Evolutionary conservation across 495 filamentous ascomycete genomes (phyloP).

Genomic region (Podospora conica): DNA sequence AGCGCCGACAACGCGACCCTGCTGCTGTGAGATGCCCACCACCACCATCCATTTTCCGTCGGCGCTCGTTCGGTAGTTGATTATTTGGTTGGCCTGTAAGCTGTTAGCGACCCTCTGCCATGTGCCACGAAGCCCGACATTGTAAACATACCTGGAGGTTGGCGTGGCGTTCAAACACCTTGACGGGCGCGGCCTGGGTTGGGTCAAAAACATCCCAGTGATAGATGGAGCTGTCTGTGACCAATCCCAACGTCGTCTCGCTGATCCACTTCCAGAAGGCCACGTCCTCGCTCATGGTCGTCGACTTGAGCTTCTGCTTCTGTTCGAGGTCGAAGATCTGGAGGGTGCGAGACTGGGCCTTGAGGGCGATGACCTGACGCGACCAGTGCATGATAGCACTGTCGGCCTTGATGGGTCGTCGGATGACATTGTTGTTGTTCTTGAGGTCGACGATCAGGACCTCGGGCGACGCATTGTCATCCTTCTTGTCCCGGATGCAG

Average conservation of each 20-base stretch:
- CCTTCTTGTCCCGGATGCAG: constrained; percentile 88
- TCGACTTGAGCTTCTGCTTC: constrained; percentile 90
- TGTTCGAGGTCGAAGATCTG: constrained; percentile 93
- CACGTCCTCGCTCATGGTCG: constrained; percentile 93
- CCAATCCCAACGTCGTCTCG: constrained; percentile 74
- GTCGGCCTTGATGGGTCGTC: constrained; percentile 95
- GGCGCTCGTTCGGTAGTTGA: constrained; percentile 95
- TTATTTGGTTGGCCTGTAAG: constrained; percentile 85
- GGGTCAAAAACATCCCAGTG: constrained; percentile 95
- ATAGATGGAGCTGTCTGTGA: constrained; percentile 84
- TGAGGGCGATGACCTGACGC: constrained; percentile 91
- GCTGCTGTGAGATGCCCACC: constrained; percentile 88
- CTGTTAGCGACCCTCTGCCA: constrained; percentile 1
- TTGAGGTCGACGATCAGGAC: constrained; percentile 97
- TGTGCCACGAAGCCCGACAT: background rate
- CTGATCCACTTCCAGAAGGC: constrained; percentile 99
- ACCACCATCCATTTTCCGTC: constrained; percentile 98
- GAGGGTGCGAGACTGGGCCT: constrained; percentile 83
- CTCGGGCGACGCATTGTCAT: constrained; percentile 73
- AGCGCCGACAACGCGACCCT: constrained; percentile 86
- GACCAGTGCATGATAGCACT: constrained; percentile 99
- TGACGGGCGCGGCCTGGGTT: constrained; percentile 68
- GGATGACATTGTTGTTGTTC: constrained; percentile 86
- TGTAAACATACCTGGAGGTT: constrained; percentile 70
- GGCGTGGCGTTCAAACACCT: constrained; percentile 85